Evolutionary conservation across 768 basidiomycete species (phyloP).

Genomic region (Sistotremastrum suecicum): DNA sequence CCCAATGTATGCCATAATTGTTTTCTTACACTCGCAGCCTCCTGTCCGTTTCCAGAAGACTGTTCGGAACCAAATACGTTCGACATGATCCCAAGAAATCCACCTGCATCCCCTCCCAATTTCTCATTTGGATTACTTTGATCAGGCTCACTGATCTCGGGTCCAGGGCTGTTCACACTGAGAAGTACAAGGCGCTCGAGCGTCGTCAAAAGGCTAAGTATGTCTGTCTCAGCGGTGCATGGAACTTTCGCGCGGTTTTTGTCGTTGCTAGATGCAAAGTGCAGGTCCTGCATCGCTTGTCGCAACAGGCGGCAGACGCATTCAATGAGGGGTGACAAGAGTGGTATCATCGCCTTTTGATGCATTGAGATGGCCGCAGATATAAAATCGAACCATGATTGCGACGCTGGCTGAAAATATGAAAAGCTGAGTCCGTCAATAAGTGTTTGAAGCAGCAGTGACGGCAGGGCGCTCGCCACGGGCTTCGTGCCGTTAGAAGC

Average conservation of each 20-base stretch:
- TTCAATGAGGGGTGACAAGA: constrained; percentile 63
- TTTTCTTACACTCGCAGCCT: constrained; percentile 16
- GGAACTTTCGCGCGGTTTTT: constrained; percentile 27
- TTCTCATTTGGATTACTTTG: constrained; percentile 49
- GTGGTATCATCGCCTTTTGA: constrained; percentile 50
- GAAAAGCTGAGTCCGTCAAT: constrained; percentile 62
- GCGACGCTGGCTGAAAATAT: constrained; percentile 66
- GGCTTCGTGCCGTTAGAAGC: not conserved
- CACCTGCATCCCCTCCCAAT: constrained; percentile 35
- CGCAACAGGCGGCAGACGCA: constrained; percentile 64
- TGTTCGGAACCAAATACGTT: constrained; percentile 79
- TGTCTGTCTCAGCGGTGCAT: constrained; percentile 62
- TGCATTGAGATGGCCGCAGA: constrained; percentile 84
- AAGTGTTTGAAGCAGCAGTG: constrained; percentile 64
- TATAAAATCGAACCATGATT: constrained; percentile 96
- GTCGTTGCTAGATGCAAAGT: constrained; percentile 22
- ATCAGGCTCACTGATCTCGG: constrained; percentile 34
- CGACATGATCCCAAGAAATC: constrained; percentile 81
- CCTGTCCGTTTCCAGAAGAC: constrained; percentile 21
- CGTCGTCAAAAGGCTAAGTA: constrained; percentile 71
- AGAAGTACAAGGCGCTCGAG: constrained; percentile 72
- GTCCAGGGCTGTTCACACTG: constrained; percentile 41
- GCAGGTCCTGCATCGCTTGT: constrained; percentile 36
- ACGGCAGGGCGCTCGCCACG: constrained; percentile 19
- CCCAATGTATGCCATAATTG: constrained; percentile 3